Percentiles rank a stretch among this genome's conserved stretches.
phyloP scores from a whole-genome alignment of 2,329 filamentous ascomycete species.

The Chaetomium olivaceum region DNA sequence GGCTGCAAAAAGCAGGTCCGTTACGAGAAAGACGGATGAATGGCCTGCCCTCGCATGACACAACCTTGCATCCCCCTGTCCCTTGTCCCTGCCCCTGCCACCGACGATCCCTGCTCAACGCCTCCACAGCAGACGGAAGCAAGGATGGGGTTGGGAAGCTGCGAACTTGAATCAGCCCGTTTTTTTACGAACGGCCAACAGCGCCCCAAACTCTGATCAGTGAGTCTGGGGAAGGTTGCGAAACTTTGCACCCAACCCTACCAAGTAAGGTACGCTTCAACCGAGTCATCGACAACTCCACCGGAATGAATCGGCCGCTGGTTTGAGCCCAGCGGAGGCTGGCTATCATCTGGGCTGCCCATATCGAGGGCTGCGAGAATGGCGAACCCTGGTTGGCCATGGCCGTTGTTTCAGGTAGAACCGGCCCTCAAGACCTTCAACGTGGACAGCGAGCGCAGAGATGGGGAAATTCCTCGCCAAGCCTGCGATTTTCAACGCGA shows the following conservation, averaged over 20 bases:
- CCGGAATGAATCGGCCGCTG: not conserved
- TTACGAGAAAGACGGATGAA: slow-evolving; percentile 24
- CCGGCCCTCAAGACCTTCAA: slow-evolving; percentile 7
- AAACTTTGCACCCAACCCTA: not conserved
- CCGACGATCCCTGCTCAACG: slow-evolving; percentile 19
- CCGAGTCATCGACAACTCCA: not conserved
- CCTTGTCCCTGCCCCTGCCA: slow-evolving; percentile 21
- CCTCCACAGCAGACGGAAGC: slow-evolving; percentile 5
- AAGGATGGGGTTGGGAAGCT: slow-evolving; percentile 12
- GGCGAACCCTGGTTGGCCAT: slow-evolving; percentile 29
- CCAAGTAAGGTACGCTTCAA: no score
- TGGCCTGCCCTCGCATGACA: slow-evolving; percentile 24
- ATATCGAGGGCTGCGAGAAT: slow-evolving; percentile 15
- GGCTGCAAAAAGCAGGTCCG: slow-evolving; percentile 20
- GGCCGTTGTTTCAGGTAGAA: slow-evolving; percentile 32
- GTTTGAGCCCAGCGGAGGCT: not conserved
- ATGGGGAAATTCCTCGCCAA: slow-evolving; percentile 9
- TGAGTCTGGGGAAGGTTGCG: not conserved
- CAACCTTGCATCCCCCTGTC: slow-evolving; percentile 14
- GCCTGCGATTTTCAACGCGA: not conserved
- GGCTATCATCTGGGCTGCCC: slow-evolving; percentile 20
- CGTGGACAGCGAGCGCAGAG: not conserved
- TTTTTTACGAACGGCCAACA: slow-evolving; percentile 4
- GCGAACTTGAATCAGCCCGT: slow-evolving; percentile 2
- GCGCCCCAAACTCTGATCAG: slow-evolving; percentile 2